These are phyloP conservation scores for Grigorovia humatica DNA, from an alignment of 805 yeast genomes.

Conservation along the genomic window DNA sequence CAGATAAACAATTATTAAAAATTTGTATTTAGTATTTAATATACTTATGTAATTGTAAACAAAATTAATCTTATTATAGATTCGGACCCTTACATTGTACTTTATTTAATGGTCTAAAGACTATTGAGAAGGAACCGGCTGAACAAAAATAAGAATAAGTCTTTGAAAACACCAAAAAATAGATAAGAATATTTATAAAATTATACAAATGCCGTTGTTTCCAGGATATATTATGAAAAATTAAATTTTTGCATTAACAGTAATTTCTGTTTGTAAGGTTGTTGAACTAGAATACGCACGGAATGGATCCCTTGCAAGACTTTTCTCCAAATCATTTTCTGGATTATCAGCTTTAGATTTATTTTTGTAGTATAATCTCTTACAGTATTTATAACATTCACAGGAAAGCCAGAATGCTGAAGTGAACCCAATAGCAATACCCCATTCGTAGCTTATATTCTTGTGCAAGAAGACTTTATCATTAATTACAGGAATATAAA, in stretches of 20 bases:
- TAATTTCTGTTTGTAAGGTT: slow-evolving; percentile 29
- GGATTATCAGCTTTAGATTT: slow-evolving; percentile 41
- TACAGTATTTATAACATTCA: slow-evolving; percentile 58
- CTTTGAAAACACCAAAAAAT: background rate
- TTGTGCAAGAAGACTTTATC: slow-evolving; percentile 61
- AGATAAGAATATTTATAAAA: background rate
- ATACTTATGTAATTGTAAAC: background rate
- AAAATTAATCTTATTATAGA: background rate
- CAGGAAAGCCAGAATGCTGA: slow-evolving; percentile 46
- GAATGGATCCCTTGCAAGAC: slow-evolving; percentile 40
- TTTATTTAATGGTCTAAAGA: no score
- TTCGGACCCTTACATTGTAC: background rate
- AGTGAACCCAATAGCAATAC: slow-evolving; percentile 52
- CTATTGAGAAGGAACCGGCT: no score
- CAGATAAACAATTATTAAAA: background rate
- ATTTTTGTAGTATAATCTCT: slow-evolving; percentile 44
- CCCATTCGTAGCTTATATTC: slow-evolving; percentile 75
- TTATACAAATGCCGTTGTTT: background rate
- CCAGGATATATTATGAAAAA: background rate
- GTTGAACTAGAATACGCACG: slow-evolving; percentile 45
- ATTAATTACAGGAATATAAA: slow-evolving; percentile 84
- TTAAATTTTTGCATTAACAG: slow-evolving; percentile 5
- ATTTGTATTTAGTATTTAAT: background rate
- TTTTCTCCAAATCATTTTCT: slow-evolving; percentile 51
- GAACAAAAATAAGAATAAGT: background rate